Conservation (phyloP, 495 filamentous ascomycete genomes). For the Neurospora pannonica region DNA sequence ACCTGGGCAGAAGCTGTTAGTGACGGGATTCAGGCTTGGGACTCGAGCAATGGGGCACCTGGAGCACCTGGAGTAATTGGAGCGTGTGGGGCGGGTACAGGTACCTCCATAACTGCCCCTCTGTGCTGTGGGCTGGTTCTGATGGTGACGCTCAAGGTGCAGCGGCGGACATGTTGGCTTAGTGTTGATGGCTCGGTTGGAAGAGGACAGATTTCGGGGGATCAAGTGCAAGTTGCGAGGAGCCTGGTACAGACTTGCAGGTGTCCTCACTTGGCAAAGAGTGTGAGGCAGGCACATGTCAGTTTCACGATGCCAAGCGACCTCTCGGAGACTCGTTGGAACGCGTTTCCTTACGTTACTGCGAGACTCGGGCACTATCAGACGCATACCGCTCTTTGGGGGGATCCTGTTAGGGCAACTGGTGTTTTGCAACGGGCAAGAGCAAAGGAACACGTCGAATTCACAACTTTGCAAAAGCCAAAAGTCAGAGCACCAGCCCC, state of each 20-base stretch:
- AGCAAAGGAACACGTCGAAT: not conserved
- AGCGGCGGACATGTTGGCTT: not conserved
- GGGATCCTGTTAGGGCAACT: not conserved
- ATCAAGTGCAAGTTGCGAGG: not conserved
- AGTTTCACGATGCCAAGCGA: not conserved
- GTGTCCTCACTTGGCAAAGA: not conserved
- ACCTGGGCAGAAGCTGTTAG: not conserved
- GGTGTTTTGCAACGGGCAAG: not conserved
- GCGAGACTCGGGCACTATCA: not conserved
- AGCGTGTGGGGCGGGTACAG: not conserved
- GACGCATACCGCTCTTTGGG: not conserved
- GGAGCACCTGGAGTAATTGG: not conserved
- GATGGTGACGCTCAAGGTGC: not conserved
- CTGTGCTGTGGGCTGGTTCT: not conserved
- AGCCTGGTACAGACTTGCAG: not conserved
- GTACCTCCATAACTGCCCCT: not conserved
- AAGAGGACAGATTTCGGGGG: too few relatives aligned
- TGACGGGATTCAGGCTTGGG: not conserved
- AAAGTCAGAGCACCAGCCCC: not conserved
- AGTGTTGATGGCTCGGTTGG: not conserved
- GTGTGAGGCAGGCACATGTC: not conserved
- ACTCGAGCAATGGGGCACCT: not conserved
- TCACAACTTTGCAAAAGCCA: not conserved
- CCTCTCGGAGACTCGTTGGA: not conserved
- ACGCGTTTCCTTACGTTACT: not conserved